Base-by-base conservation (phyloP, 352 stramenopile genomes). In the Pythium oligandrum region DNA sequence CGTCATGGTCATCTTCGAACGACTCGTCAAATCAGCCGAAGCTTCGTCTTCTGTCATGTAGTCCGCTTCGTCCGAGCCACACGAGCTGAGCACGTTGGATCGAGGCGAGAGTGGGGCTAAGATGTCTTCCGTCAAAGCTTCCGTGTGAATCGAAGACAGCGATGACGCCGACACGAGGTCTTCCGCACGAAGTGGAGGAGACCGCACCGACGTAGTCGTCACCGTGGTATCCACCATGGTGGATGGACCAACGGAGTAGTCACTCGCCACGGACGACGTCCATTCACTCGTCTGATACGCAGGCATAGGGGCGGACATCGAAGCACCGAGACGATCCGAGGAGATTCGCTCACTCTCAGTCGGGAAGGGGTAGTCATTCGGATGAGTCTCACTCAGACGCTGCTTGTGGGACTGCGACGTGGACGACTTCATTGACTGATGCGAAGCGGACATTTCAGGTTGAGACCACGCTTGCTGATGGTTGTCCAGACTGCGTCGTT, bases 41-140 rank as follows among this genome's bases (percentile, higher is more conserved):
- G 55, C 49, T 31, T 49, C 51, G 6, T 53, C 53, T 17, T 51
- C 49, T 40, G 42, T 44, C 6, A 55, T 55, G 6, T 50, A 34
- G 43, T 60, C 56, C 9, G 45, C 50, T n/a, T 71, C 67, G n/a
- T 72, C 70, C 6, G 64, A 67, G 2, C 56, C 55, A 8, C 65
- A 66, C 17, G 66, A 68, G 46, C 61, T 6, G n/a, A 30, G 30
- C 5, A 12, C 5, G 46, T 10, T 46, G 3, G 57, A 64, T 2
- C 32, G 53, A 3, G 49, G 53, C 17, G 59, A 61, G 37, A 60
- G 35, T 30, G 52, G 32, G 4, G 47, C 43, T 8, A 49, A 52
- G 17, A 26, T 26, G 17, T 26, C 17, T 26, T 26, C 17, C 38
- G 38, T 42, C 7, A 42, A 42, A 8, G 7, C 38, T 12, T 0